These are phyloP conservation scores for Solanum lignicaule DNA, from an alignment of 257 asterid species.

Conservation along the genomic window DNA sequence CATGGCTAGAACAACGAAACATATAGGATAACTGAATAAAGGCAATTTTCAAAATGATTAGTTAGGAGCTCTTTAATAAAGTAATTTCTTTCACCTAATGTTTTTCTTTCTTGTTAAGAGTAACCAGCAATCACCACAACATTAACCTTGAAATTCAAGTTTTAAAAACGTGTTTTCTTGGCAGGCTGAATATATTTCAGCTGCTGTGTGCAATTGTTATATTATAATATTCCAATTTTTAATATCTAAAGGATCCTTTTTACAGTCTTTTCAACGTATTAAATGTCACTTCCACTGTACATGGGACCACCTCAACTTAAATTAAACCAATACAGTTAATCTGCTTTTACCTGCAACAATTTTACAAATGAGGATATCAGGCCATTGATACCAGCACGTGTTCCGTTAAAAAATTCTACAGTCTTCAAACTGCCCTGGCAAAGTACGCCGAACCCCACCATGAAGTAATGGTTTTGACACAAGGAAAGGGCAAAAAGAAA, in stretches of 20 bases:
- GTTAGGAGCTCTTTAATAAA: neutral
- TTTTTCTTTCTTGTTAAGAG: neutral
- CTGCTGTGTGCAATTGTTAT: neutral
- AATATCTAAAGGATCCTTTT: neutral
- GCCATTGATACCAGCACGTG: conserved; percentile 60
- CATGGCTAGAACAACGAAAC: neutral
- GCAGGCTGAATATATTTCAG: neutral
- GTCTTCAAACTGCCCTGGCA: conserved; percentile 65
- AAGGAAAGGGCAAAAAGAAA: neutral
- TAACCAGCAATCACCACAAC: neutral
- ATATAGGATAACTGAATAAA: neutral
- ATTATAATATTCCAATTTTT: neutral
- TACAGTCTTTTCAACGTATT: neutral
- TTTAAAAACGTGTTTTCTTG: neutral
- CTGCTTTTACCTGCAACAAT: conserved; percentile 55
- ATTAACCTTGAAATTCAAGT: neutral
- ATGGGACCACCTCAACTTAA: neutral
- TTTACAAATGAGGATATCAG: conserved; percentile 77
- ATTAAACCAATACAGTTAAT: neutral
- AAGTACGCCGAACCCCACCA: conserved; percentile 16
- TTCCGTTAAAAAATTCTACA: conserved; percentile 37
- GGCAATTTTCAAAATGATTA: neutral
- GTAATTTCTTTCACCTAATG: neutral
- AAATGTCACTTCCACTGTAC: neutral
- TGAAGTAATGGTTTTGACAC: conserved; percentile 9